These are phyloP conservation scores for Syzygium aromaticum DNA, from an alignment of 345 rosid species.

Conservation along the genomic window DNA sequence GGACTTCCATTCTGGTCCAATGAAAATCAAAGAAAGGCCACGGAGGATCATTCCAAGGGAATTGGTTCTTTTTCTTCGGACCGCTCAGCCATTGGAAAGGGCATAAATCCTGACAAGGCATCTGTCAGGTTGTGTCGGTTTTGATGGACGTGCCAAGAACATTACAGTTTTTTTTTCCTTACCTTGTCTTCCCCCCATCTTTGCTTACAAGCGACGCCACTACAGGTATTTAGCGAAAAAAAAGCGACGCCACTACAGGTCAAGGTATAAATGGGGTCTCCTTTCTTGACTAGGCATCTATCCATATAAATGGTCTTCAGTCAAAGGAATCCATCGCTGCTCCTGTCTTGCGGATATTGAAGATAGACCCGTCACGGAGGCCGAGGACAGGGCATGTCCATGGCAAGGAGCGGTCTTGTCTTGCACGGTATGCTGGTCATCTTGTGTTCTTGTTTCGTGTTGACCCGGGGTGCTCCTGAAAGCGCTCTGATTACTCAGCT, in stretches of 20 bases:
- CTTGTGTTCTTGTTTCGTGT: neutral
- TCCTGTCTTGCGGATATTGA: neutral
- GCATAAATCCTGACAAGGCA: neutral
- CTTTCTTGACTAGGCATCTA: neutral
- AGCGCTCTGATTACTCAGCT: slow-evolving; percentile 1
- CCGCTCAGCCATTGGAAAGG: neutral
- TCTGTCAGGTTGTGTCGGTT: neutral
- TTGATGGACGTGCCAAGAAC: neutral
- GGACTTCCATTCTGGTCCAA: neutral
- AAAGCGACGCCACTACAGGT: neutral
- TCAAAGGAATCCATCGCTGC: neutral
- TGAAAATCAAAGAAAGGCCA: neutral
- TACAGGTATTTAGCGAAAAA: too few relatives aligned
- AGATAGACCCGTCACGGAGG: neutral
- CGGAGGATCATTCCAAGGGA: neutral
- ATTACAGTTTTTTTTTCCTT: neutral
- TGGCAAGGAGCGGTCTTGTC: neutral
- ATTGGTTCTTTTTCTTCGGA: neutral
- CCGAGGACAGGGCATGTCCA: neutral
- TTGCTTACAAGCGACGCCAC: neutral
- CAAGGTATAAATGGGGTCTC: neutral
- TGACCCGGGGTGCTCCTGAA: slow-evolving; percentile 3
- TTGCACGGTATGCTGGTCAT: neutral
- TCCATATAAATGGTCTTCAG: neutral
- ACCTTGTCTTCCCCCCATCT: neutral